Evolutionary conservation across 805 yeast genomes (phyloP).

Genomic region (Starmera pachycereana): DNA sequence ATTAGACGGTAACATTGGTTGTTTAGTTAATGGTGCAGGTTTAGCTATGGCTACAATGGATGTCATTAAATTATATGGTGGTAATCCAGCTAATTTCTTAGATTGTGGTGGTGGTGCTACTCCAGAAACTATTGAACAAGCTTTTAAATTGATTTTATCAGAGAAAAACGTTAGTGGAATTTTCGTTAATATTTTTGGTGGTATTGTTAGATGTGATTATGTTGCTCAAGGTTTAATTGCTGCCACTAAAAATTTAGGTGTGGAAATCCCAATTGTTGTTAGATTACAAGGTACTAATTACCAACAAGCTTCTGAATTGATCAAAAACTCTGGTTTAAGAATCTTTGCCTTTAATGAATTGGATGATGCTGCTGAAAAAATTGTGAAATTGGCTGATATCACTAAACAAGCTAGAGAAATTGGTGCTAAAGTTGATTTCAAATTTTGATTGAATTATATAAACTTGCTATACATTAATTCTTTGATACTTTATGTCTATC

Average conservation of each 20-base stretch:
- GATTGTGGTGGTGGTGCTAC: constrained; percentile 99
- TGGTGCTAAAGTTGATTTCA: constrained; percentile 39
- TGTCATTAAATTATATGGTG: constrained; percentile 95
- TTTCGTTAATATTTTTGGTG: constrained; percentile 98
- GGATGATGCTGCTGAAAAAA: constrained; percentile 96
- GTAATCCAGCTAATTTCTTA: constrained; percentile 97
- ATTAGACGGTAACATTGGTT: constrained; percentile 97
- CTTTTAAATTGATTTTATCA: constrained; percentile 84
- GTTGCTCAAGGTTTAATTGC: constrained; percentile 96
- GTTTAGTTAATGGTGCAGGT: constrained; percentile 99
- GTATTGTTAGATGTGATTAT: constrained; percentile 98
- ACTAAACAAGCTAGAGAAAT: constrained; percentile 37
- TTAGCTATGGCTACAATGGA: constrained; percentile 99
- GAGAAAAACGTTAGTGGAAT: constrained; percentile 88
- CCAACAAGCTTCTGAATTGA: constrained; percentile 79
- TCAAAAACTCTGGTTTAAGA: constrained; percentile 82
- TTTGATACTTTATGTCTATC: no score
- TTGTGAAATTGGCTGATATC: constrained; percentile 59
- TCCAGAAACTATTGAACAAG: constrained; percentile 95
- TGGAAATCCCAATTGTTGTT: constrained; percentile 90
- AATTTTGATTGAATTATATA: constrained; percentile 18
- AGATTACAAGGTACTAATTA: constrained; percentile 98
- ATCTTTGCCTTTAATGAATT: constrained; percentile 85
- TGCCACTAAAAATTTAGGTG: constrained; percentile 84
- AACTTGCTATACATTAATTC: no score